Evolutionary conservation across 2,329 filamentous ascomycete genomes (phyloP).

Genomic region (Chrysosporium keratinophilum): DNA sequence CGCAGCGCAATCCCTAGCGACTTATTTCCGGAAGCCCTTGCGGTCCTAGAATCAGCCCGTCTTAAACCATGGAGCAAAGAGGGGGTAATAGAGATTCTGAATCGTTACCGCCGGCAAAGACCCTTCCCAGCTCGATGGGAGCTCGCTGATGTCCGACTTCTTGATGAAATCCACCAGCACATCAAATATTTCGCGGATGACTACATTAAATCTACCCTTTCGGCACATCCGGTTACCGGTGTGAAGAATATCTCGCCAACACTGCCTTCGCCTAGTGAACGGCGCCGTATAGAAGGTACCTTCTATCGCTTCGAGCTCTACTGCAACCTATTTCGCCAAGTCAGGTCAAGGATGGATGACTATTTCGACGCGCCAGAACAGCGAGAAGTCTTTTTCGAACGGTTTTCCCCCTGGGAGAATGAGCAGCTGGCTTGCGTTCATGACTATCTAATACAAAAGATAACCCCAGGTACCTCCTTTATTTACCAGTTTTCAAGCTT

Average conservation of each 20-base stretch:
- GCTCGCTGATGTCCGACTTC: slow-evolving; percentile 6
- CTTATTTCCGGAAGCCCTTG: slow-evolving; percentile 9
- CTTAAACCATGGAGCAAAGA: slow-evolving; percentile 4
- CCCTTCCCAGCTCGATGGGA: slow-evolving; percentile 6
- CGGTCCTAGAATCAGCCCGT: slow-evolving; percentile 6
- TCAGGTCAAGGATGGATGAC: background rate
- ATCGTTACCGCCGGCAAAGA: slow-evolving; percentile 2
- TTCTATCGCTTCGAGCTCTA: slow-evolving; percentile 19
- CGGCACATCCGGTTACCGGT: background rate
- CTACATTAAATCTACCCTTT: slow-evolving; percentile 11
- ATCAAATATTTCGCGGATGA: slow-evolving; percentile 15
- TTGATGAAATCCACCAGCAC: slow-evolving; percentile 9
- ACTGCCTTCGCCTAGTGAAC: slow-evolving; percentile 10
- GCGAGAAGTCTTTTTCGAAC: slow-evolving; percentile 11
- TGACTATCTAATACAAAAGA: slow-evolving; percentile 16
- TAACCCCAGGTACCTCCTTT: slow-evolving; percentile 8
- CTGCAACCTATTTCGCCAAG: slow-evolving; percentile 16
- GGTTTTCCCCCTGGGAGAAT: slow-evolving; percentile 19
- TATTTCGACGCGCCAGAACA: background rate
- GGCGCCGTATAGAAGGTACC: slow-evolving; percentile 13
- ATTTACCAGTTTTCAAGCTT: background rate
- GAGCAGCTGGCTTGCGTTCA: slow-evolving; percentile 19
- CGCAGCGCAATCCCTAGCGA: slow-evolving; percentile 1
- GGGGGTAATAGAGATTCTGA: slow-evolving; percentile 3
- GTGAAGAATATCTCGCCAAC: background rate